Base-by-base conservation (phyloP, 495 filamentous ascomycete species). In the Penicillium robsamsonii region DNA sequence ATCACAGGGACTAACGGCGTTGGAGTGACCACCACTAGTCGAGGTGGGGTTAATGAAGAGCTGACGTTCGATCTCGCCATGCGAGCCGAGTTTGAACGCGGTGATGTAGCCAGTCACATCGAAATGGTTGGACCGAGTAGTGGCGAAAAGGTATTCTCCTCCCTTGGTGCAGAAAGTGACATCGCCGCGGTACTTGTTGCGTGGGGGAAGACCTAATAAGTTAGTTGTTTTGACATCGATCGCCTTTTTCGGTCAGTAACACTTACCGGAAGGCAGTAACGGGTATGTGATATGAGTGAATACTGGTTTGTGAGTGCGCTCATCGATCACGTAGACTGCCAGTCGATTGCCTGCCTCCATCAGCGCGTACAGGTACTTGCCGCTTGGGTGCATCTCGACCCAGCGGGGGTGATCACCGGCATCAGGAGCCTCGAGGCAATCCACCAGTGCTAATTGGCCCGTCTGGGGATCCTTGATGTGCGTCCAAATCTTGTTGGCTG, bases 331-430 rank as follows among this genome's bases (percentile, higher is more conserved):
- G 69, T 94, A 94, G 55, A 89, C 86, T 61, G 79, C 88, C 50
- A 94, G 70, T 50, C 84, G 79, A 72, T 94, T 94, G 53, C 89
- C 89, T 18, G 86, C 86, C 72, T 94, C 90, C 88, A 92, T 94
- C 52, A 94, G 79, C 12, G 81, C 89, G 70, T 92, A 94, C 35
- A 94, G 72, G 71, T 91, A 90, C 58, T 85, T 82, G 47, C 87
- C 88, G 33, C 79, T 80, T 4, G 84, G 84, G 70, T 91, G 86
- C 67, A 92, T 86, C 60, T 87, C 89, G 20, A 92, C 87, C 90
- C 90, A 94, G 59, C 90, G 83, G 8, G 90, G 90, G 66, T 92
- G 90, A 69, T 92, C 89, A 46, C 76, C 79, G 17, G 84, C 70
- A 35, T 75, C 75, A 0, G 88, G 88, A n/a, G 89, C 88, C 48